Evolutionary conservation across 768 basidiomycete genomes (phyloP).

Genomic region (Xerocomus brunneocitrinus): DNA sequence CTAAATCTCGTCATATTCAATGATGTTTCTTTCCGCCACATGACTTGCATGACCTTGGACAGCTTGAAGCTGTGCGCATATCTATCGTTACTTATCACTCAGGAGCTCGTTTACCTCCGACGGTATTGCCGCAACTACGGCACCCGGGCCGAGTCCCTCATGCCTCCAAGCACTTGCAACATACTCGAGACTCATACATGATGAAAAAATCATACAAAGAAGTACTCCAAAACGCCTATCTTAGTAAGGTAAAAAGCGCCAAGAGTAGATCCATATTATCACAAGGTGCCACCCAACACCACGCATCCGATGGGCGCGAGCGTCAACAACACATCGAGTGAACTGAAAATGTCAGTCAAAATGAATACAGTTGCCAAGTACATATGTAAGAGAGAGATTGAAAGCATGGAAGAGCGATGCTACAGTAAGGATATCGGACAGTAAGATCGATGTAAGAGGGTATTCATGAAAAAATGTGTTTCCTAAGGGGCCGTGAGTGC

Average conservation of each 20-base stretch:
- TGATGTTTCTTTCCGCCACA: neutral
- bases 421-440: conserved; percentile 20
- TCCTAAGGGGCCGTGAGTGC: conserved; percentile 27
- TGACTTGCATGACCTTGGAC: neutral
- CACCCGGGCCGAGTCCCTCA: no score
- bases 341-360: neutral
- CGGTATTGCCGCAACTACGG: no score
- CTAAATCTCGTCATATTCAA: no score
- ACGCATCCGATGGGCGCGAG: neutral
- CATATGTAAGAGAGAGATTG: neutral
- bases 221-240: neutral
- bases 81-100: no score
- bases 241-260: neutral
- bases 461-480: neutral
- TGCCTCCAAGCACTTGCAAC: neutral
- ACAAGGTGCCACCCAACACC: neutral
- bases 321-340: neutral
- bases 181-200: neutral
- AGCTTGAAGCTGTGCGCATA: no score
- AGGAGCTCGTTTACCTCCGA: no score
- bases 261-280: neutral
- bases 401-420: conserved; percentile 6
- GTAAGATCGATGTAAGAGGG: conserved; percentile 4
- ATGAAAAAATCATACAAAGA: neutral
- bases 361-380: conserved; percentile 8